Base-by-base conservation (phyloP, 805 yeast genomes). In the Myxozyma neotropica region DNA sequence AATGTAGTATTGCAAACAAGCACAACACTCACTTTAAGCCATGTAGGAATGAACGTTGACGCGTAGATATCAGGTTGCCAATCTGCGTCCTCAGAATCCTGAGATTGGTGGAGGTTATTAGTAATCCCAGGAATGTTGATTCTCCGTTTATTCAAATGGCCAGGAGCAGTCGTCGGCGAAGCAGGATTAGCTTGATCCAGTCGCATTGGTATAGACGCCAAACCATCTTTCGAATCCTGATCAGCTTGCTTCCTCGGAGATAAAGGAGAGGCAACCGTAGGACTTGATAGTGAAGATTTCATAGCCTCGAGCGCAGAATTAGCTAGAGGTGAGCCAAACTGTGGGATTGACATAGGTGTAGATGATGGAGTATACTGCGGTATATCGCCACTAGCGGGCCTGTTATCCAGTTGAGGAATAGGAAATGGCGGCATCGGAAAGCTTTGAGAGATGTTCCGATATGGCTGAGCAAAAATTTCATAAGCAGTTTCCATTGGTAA, bases 61-160 rank as follows among this genome's bases (percentile, higher is more conserved):
- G 63, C 66, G 21, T 62, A 62, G 5, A 62, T 33, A 26, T 62
- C 66, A 23, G 63, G 59, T 5, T 19, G 44, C 63, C 63, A 61
- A 10, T 55, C 54, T 27, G 24, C 47, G n/a, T 17, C 56, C 12
- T 52, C 56, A 1, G 13, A 33, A n/a, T 26, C 45, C 13, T 44
- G 51, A 10, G 29, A 24, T n/a, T 12, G 36, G 7, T 15, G 33
- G 15, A 4, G 23, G 3, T 6, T 17, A 38, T 38, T 36, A 12
- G 56, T 19, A 19, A 52, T 43, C 8, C 56, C 56, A 10, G 42
- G 43, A 21, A 52, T 42, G 13, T 12, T 31, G 29, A 52, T 42
- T 19, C 49, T 52, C 31, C 49, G n/a, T 24, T 52, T 43, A 3
- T 8, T 36, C 3, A n/a, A 15, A 13, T 24, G 29, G 4, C 21